Conservation (phyloP, 345 rosid genomes). For the Toxicodendron radicans region DNA sequence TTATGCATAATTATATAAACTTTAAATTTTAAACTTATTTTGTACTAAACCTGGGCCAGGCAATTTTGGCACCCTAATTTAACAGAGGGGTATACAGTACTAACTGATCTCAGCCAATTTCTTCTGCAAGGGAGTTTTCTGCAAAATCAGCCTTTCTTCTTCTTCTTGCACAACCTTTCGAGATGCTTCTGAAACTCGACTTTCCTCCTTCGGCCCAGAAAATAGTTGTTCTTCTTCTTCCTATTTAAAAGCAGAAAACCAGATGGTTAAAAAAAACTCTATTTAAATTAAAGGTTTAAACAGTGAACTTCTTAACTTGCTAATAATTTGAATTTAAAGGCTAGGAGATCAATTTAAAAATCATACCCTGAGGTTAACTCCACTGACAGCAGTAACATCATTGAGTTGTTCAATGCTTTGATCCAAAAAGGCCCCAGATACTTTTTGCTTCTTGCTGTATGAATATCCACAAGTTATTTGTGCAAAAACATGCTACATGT, state of each 20-base stretch:
- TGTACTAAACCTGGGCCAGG: too few species aligned
- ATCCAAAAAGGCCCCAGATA: slow-evolving; percentile 70
- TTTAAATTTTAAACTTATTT: too few species aligned
- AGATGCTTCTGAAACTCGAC: slow-evolving; percentile 92
- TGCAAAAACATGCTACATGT: background rate
- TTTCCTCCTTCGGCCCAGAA: slow-evolving; percentile 82
- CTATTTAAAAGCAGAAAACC: slow-evolving; percentile 38
- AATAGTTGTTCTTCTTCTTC: slow-evolving; percentile 98
- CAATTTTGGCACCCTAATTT: too few species aligned
- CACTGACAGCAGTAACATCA: slow-evolving; percentile 99
- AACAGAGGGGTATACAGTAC: slow-evolving; percentile 13
- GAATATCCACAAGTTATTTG: slow-evolving; percentile 3
- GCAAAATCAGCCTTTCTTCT: slow-evolving; percentile 87
- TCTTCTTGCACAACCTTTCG: slow-evolving; percentile 92
- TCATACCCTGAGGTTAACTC: slow-evolving; percentile 89
- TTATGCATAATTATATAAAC: too few species aligned
- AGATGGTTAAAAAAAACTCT: slow-evolving; percentile 7
- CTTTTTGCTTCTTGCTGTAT: slow-evolving; percentile 93
- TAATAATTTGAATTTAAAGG: background rate
- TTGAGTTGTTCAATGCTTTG: slow-evolving; percentile 98
- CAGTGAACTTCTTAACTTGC: background rate
- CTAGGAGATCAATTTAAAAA: slow-evolving; percentile 15
- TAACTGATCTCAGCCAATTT: slow-evolving; percentile 87
- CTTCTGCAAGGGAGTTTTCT: slow-evolving; percentile 84
- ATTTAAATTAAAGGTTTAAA: background rate